Evolutionary conservation across 2,329 filamentous ascomycete species (phyloP), one percentile per base, ranked within the genome.

Genomic region (Cryphonectria carpinicola): DNA sequence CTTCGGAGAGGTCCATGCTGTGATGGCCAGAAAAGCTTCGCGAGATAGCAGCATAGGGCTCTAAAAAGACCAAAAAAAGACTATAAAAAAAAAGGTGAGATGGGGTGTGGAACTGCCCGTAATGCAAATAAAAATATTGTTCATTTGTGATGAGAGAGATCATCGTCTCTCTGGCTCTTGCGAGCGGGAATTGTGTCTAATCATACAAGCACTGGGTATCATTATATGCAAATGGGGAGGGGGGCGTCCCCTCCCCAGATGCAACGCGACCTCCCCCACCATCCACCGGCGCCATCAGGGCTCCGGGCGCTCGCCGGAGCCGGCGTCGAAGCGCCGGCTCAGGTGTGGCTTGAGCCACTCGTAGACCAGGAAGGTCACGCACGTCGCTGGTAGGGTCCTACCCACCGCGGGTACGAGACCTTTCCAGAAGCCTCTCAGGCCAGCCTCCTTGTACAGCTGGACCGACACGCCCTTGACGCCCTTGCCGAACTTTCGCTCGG

Each of bases 361-460:
- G 81, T 98, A 98, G 35, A 98, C 95, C 76, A 99, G 81, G 79
- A 99, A 98, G 1, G 95, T 98, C 68, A 98, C 93, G 88, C 96
- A 97, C 4, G 96, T 98, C 43, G 94, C 95, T 4, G 96, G 96
- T 80, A 99, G 85, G 39, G 98, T 96, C 72, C 96, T 88, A 67
- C 97, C 84, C n/a, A 97, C 87, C 74, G 95, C 97, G 0, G 95
- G 95, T 56, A 93, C 89, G 70, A 98, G 84, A 1, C 96, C 96
- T 74, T 95, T 93, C 81, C 98, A 99, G 81, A 98, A 98, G 0
- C 95, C 95, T 13, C 87, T 83, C 43, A 92, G 71, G 0, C 96
- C 95, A 78, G 98, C 95, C 75, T 93, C 91, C 68, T 78, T 82
- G 90, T 93, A 97, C 41, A 97, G 90, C 81, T 92, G 90, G 71